Conservation (phyloP, 768 basidiomycete species). For the Xerocomus spinulosus region DNA sequence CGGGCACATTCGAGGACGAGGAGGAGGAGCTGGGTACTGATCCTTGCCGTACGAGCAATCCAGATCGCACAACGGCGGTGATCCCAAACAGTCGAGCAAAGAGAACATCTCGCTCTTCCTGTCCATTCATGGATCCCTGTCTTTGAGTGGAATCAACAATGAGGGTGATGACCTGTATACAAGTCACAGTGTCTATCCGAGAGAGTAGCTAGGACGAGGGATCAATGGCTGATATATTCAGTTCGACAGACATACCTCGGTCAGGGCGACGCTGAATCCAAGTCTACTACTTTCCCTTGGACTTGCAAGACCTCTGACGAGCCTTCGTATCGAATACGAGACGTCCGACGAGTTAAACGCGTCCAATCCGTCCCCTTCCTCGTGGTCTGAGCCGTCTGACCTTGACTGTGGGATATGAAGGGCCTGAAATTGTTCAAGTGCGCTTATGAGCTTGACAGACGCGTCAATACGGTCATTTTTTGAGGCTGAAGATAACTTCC, state of each 20-base stretch:
- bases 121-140: conserved; percentile 75
- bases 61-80: conserved; percentile 79
- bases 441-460: conserved; percentile 74
- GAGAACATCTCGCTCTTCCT: conserved; percentile 88
- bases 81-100: conserved; percentile 93
- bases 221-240: conserved; percentile 1
- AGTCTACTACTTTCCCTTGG: conserved; percentile 90
- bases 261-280: conserved; percentile 93
- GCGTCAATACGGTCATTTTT: conserved; percentile 80
- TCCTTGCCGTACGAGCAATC: conserved; percentile 62
- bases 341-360: conserved; percentile 83
- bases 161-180: conserved; percentile 71
- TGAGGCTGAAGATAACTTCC: conserved; percentile 81
- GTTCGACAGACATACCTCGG: conserved; percentile 61
- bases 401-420: conserved; percentile 49
- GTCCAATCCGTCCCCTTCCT: conserved; percentile 55
- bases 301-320: conserved; percentile 85
- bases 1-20: conserved; percentile 48
- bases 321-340: conserved; percentile 82
- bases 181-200: conserved; percentile 71
- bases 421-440: conserved; percentile 83
- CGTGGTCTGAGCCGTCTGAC: conserved; percentile 37
- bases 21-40: conserved; percentile 52
- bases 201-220: conserved; percentile 60
- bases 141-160: conserved; percentile 67